Base-by-base conservation (phyloP, 371 early-diverging fungal genomes). In the Batkoa obscura region DNA sequence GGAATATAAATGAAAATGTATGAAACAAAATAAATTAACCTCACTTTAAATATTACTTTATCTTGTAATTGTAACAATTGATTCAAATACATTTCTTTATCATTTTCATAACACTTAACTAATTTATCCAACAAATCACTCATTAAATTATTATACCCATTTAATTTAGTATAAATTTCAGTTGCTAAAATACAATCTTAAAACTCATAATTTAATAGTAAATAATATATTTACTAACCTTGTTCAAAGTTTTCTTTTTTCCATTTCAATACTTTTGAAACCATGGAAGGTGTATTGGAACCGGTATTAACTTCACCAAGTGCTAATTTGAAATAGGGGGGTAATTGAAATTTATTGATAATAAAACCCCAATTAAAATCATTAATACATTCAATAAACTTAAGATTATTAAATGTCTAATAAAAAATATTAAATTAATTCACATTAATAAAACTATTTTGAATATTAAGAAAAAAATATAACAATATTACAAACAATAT, bases 291-390 rank as follows among this genome's bases (percentile, higher is more conserved):
- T 1, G 97, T 96, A 73, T 84, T 82, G 58, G 86, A 85, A 37
- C 97, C 97, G 8, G 85, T 80, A 66, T 86, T 83, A 33, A 96
- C 81, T 68, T 96, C 97, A 0, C 88, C 97, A 55, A 96, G 71
- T 62, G 84, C 70, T 55, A 96, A 60, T 3, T 70, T 67, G 17
- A 90, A 71, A 0, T 80, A 65, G 15, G 76, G 83, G 2, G 95
- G 93, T 37, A 96, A 63, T 3, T 59, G 55, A 37, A 90, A 76
- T 0, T 76, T 72, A 3, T 38, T 59, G 0, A 86, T 82, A 1
- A 66, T 62, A 60, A 76, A 76, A 68, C 89, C 84, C 90, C 90
- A 93, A 1, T 69, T 74, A 46, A 12, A 15, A 41, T 4, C 4
- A 32, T 55, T 38, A 4, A 53, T 38, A 39, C 10, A 8, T 35